Base-by-base conservation (phyloP, 257 asterid genomes). In the Cruciata laevipes region DNA sequence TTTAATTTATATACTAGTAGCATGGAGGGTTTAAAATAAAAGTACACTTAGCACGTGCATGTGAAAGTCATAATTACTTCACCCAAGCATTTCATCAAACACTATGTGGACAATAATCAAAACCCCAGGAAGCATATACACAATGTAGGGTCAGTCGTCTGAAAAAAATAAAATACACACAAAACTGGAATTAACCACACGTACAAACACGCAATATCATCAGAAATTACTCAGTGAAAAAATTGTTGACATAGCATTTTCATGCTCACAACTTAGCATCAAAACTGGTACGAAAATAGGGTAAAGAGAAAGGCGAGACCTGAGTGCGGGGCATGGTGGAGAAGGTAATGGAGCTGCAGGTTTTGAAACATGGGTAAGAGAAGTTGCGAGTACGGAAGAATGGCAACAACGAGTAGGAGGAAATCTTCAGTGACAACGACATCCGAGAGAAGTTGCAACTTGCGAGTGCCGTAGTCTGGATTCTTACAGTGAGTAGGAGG, bases 261-360 rank as follows among this genome's bases (percentile, higher is more conserved):
- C 6, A 49, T 3, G 30, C 1, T 27, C 30, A 27, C 30, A 27
- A 27, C 2, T 27, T 27, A 27, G 30, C 30, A 1, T 27, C n/a
- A n/a, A n/a, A n/a, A n/a, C n/a, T n/a, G n/a, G n/a, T n/a, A n/a
- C n/a, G 51, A 33, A 31, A 61, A 62, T 35, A 8, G 8, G 17
- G 40, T 16, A n/a, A 33, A 49, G 58, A 4, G 16, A 11, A 23
- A 63, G 3, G 20, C 17, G n/a, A 67, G 30, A 91, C 98, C 96
- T 84, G 85, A 55, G 74, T 70, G 62, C 80, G 83, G 4, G 87
- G 85, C 89, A 91, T 84, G 71, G 78, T 42, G 73, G 79, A 69
- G 35, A 61, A 75, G 62, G 71, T 73, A 73, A 49, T 63, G 1
- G 44, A 65, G 23, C 23, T 21, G 74, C 73, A 72, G 66, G n/a